These are phyloP conservation scores for Solanum paucissectum DNA, from an alignment of 257 asterid genomes.

Conservation along the genomic window DNA sequence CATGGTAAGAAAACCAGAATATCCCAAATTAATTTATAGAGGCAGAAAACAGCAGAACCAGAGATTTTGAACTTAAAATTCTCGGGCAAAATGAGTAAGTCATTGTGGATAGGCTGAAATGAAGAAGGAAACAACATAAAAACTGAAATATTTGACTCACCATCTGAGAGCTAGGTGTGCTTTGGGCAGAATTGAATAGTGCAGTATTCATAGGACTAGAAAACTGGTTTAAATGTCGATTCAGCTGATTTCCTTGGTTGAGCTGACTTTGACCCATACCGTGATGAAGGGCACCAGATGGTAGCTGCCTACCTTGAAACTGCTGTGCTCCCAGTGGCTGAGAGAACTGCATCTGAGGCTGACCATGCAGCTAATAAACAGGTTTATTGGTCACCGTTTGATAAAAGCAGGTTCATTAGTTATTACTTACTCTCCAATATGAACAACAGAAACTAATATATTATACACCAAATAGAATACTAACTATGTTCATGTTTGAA, in stretches of 20 bases:
- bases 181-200: constrained; percentile 81
- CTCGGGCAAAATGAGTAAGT: background rate
- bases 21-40: background rate
- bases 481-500: background rate
- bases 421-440: background rate
- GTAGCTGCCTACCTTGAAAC: constrained; percentile 70
- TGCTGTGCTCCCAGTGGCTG: constrained; percentile 78
- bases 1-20: background rate
- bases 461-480: background rate
- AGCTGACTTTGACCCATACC: constrained; percentile 65
- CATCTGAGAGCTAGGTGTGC: constrained; percentile 72
- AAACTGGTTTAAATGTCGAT: constrained; percentile 78
- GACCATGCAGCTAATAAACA: constrained; percentile 61
- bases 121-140: background rate
- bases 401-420: background rate
- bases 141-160: constrained; percentile 23
- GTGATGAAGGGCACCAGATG: constrained; percentile 70
- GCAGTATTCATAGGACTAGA: constrained; percentile 81
- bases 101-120: background rate
- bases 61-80: background rate
- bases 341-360: constrained; percentile 87
- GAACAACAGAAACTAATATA: constrained; percentile 1
- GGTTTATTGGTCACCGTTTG: background rate
- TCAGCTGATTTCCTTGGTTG: constrained; percentile 86
- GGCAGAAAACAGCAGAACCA: background rate